Conservation (phyloP, 768 basidiomycete species). For the Mycena polygramma region DNA sequence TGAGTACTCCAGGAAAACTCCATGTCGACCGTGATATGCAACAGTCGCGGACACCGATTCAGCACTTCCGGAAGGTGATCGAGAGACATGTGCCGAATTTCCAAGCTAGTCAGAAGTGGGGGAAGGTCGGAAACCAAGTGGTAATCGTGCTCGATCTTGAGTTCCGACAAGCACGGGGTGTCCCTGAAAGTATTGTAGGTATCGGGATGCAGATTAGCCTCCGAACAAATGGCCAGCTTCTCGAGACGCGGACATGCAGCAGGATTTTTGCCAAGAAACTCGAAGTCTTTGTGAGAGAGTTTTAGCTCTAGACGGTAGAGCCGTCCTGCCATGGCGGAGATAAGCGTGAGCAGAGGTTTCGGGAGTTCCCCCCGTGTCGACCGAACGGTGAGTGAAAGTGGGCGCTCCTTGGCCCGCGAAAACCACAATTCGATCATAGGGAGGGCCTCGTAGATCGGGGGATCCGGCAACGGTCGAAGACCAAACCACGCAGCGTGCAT, state of each 20-base stretch:
- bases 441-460: too few species aligned
- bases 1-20: too few species aligned
- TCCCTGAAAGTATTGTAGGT: neutral
- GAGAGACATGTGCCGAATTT: neutral
- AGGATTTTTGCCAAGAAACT: neutral
- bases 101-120: neutral
- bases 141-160: neutral
- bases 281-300: neutral
- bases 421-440: constrained; percentile 4
- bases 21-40: neutral
- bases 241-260: neutral
- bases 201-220: neutral
- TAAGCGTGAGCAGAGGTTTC: neutral
- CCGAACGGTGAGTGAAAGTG: neutral
- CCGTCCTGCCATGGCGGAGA: neutral
- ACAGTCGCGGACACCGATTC: neutral
- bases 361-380: neutral
- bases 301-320: neutral
- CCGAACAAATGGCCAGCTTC: too few species aligned
- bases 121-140: too few species aligned
- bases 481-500: too few species aligned
- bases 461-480: too few species aligned
- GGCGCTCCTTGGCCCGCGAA: neutral
- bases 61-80: neutral
- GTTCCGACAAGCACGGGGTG: neutral